These are phyloP conservation scores for Sparassis latifolia DNA, from an alignment of 1,284 basidiomycete genomes.

Conservation along the genomic window DNA sequence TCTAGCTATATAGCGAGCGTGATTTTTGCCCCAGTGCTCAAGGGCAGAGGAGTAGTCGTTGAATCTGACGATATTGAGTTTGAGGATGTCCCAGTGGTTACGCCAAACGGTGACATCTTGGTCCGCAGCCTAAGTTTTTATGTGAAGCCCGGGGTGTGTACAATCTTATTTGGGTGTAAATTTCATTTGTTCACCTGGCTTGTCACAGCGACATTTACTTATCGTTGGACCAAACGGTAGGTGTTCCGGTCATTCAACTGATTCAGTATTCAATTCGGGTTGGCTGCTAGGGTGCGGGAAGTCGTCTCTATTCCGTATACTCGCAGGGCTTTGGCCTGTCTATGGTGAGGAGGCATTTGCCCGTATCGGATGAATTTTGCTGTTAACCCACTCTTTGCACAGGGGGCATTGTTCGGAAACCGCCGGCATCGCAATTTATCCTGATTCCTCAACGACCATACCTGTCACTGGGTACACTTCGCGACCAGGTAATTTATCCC, in stretches of 20 bases:
- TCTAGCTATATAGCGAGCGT: neutral
- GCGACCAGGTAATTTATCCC: conserved; percentile 90
- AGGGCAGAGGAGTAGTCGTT: conserved; percentile 73
- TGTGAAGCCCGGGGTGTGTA: conserved; percentile 81
- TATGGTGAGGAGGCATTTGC: conserved; percentile 49
- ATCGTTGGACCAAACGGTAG: conserved; percentile 89
- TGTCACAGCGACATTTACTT: conserved; percentile 72
- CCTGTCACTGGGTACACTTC: conserved; percentile 85
- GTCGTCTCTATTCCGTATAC: conserved; percentile 87
- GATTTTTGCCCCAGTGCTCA: conserved; percentile 50
- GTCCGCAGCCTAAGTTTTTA: conserved; percentile 82
- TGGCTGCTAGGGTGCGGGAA: conserved; percentile 68
- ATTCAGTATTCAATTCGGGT: conserved; percentile 1
- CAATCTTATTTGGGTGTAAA: conserved; percentile 2
- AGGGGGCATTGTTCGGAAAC: conserved; percentile 91
- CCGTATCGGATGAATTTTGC: neutral
- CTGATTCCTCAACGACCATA: conserved; percentile 97
- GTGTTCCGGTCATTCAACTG: conserved; percentile 2
- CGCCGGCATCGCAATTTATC: conserved; percentile 84
- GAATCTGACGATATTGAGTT: conserved; percentile 89
- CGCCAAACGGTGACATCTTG: conserved; percentile 92
- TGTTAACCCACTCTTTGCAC: neutral
- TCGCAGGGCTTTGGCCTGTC: conserved; percentile 96
- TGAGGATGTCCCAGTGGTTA: conserved; percentile 91
- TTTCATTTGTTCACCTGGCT: neutral